Conservation (phyloP, 495 filamentous ascomycete genomes). For the Lindgomyces ingoldianus region DNA sequence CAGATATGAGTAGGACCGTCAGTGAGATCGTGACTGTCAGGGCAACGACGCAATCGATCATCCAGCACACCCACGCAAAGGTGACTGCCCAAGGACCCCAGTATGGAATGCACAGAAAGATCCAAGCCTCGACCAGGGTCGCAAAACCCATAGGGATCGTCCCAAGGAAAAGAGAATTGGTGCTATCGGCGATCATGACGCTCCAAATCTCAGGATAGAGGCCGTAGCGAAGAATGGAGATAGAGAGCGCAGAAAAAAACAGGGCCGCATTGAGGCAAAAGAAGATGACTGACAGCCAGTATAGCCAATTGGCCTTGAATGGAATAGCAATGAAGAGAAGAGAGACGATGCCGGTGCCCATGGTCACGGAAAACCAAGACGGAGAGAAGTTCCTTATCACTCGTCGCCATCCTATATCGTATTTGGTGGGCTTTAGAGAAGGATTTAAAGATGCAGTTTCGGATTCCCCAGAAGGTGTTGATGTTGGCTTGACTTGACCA, state of each 20-base stretch:
- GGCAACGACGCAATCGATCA: constrained; percentile 57
- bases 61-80: constrained; percentile 58
- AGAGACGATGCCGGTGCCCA: constrained; percentile 46
- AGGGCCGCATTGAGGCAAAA: constrained; percentile 44
- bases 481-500: constrained; percentile 4
- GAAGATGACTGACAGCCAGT: constrained; percentile 43
- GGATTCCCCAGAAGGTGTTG: constrained; percentile 11
- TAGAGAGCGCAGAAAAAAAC: constrained; percentile 50
- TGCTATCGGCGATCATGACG: constrained; percentile 59
- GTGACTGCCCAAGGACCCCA: constrained; percentile 55
- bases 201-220: constrained; percentile 62
- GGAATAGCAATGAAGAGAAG: constrained; percentile 41
- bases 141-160: constrained; percentile 66
- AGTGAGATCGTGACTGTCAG: constrained; percentile 55
- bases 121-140: constrained; percentile 60
- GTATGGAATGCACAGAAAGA: constrained; percentile 57
- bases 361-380: constrained; percentile 46
- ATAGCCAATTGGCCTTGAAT: constrained; percentile 40
- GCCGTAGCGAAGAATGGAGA: constrained; percentile 58
- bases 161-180: constrained; percentile 63
- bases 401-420: constrained; percentile 43
- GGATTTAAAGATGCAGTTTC: background rate
- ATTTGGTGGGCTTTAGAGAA: constrained; percentile 21
- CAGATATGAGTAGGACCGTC: constrained; percentile 54
- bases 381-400: constrained; percentile 44